phyloP scores from a whole-genome alignment of 768 basidiomycete genomes.

The Ramaria rubella region DNA sequence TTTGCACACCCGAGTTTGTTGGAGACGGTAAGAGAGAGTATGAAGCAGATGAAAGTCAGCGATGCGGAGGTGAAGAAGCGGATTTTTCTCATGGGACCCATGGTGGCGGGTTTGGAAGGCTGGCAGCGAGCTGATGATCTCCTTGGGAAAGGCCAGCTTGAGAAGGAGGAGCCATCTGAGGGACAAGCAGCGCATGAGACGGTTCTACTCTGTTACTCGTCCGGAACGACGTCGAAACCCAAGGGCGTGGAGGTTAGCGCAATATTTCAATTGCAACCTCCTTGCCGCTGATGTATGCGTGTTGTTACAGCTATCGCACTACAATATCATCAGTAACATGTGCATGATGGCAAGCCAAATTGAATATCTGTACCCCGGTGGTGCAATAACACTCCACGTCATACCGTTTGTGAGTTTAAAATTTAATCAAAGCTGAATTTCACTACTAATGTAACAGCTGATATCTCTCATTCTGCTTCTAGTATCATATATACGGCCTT shows the following conservation, averaged over 20 bases:
- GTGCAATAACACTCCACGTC: conserved; percentile 54
- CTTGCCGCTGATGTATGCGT: conserved; percentile 31
- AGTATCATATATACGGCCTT: conserved; percentile 30
- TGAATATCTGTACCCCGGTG: conserved; percentile 30
- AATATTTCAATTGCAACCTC: conserved; percentile 1
- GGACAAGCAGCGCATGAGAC: conserved; percentile 52
- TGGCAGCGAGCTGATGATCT: conserved; percentile 39
- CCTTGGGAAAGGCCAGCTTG: conserved; percentile 42
- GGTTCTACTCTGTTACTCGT: conserved; percentile 53
- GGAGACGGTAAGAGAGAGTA: conserved; percentile 49
- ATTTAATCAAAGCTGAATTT: background rate
- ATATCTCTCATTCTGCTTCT: background rate
- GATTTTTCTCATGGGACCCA: conserved; percentile 46
- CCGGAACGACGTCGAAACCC: conserved; percentile 72
- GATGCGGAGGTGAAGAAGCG: conserved; percentile 43
- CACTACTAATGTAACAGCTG: background rate
- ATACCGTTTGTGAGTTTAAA: conserved; percentile 42
- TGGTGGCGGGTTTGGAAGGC: conserved; percentile 31
- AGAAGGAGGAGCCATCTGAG: conserved; percentile 49
- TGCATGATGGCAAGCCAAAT: conserved; percentile 44
- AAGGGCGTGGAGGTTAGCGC: conserved; percentile 50
- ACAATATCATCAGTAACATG: conserved; percentile 57
- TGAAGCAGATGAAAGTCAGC: conserved; percentile 43
- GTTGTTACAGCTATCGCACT: conserved; percentile 26
- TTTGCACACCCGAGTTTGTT: conserved; percentile 59